These are phyloP conservation scores for Lyophyllum shimeji DNA, from an alignment of 768 basidiomycete species.

Conservation along the genomic window DNA sequence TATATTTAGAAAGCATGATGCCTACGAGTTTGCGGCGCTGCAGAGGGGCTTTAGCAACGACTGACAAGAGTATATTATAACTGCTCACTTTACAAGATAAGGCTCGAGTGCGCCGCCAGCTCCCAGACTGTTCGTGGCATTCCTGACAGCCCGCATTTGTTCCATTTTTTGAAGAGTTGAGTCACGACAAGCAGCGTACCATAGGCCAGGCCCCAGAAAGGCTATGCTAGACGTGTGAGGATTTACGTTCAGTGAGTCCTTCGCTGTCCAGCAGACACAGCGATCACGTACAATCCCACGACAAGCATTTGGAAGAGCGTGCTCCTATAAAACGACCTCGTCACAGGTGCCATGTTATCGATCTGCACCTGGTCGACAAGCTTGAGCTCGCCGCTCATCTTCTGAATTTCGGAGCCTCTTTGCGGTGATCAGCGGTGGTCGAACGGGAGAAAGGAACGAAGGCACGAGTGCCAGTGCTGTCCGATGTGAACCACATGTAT, in stretches of 20 bases:
- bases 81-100: constrained; percentile 16
- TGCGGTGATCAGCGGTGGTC: background rate
- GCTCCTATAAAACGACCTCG: constrained; percentile 12
- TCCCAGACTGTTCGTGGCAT: constrained; percentile 17
- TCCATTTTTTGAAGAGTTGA: background rate
- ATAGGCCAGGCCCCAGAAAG: constrained; percentile 11
- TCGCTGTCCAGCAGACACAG: background rate
- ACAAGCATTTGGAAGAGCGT: constrained; percentile 16
- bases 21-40: constrained; percentile 9
- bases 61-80: background rate
- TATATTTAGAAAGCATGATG: background rate
- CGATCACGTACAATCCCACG: constrained; percentile 10
- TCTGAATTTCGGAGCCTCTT: background rate
- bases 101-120: constrained; percentile 18
- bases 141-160: constrained; percentile 5
- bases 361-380: background rate
- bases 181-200: background rate
- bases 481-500: background rate
- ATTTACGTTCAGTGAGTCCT: background rate
- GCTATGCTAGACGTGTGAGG: constrained; percentile 4
- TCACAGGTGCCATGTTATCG: background rate
- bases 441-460: background rate
- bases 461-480: background rate
- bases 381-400: constrained; percentile 2
- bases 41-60: background rate